These are phyloP conservation scores for Talaromyces rugulosus DNA, from an alignment of 2,329 filamentous ascomycete species.

Conservation along the genomic window DNA sequence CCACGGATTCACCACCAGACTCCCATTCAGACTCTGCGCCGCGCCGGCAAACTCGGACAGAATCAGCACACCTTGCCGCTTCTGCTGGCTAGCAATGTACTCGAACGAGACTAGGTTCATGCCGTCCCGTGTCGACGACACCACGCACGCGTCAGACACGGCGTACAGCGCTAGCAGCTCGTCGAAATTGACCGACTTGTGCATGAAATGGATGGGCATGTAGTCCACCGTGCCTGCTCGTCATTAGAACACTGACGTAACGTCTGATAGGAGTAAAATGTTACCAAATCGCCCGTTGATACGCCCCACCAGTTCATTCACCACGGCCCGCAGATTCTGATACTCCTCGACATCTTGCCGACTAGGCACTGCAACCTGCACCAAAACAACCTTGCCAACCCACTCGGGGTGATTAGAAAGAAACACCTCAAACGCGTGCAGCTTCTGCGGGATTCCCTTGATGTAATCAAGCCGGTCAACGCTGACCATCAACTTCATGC, in stretches of 20 bases:
- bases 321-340: conserved; percentile 88
- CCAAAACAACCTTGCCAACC: conserved; percentile 94
- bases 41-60: conserved; percentile 96
- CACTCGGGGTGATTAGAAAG: conserved; percentile 94
- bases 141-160: conserved; percentile 85
- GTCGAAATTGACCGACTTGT: conserved; percentile 92
- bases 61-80: conserved; percentile 89
- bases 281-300: conserved; percentile 91
- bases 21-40: conserved; percentile 88
- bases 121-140: conserved; percentile 92
- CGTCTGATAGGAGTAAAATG: not conserved
- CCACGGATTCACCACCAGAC: conserved; percentile 95
- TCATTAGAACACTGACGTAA: not conserved
- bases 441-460: conserved; percentile 96
- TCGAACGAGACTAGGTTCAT: conserved; percentile 99
- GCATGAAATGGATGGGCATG: conserved; percentile 98
- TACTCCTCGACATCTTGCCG: conserved; percentile 97
- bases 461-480: conserved; percentile 98
- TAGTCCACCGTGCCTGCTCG: conserved; percentile 81
- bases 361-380: conserved; percentile 92
- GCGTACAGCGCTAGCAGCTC: conserved; percentile 92
- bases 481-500: conserved; percentile 92
- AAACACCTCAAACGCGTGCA: conserved; percentile 95
- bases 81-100: conserved; percentile 90
- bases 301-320: conserved; percentile 92